phyloP scores from a whole-genome alignment of 164 flowering plant species.

The Sextonia rubra region DNA sequence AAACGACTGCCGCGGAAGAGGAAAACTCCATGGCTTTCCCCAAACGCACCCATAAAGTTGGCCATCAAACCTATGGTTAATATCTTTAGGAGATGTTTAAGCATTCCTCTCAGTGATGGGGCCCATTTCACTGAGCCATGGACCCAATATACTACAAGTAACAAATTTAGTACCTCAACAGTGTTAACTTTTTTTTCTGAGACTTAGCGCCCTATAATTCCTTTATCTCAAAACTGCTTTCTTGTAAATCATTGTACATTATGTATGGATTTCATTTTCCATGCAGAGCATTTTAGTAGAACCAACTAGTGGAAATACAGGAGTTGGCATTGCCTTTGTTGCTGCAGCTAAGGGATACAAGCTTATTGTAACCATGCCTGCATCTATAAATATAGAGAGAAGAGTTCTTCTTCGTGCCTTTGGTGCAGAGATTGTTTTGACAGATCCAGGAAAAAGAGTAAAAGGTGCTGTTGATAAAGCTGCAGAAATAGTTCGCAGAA shows the following conservation, averaged over 20 bases:
- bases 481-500: slow-evolving; percentile 54
- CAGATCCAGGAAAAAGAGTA: slow-evolving; percentile 67
- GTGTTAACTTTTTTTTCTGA: background rate
- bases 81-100: background rate
- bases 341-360: slow-evolving; percentile 78
- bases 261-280: background rate
- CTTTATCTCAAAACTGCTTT: background rate
- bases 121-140: background rate
- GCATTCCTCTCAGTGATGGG: background rate
- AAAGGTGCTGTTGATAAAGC: slow-evolving; percentile 83
- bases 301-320: slow-evolving; percentile 86
- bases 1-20: too few relatives aligned
- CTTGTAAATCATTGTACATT: background rate
- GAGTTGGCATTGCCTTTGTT: slow-evolving; percentile 77
- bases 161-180: background rate
- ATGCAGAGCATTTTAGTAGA: slow-evolving; percentile 70
- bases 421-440: slow-evolving; percentile 74
- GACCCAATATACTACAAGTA: background rate
- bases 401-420: slow-evolving; percentile 74
- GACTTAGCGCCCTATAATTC: background rate
- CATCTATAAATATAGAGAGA: slow-evolving; percentile 67
- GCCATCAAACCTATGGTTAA: too few relatives aligned
- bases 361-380: slow-evolving; percentile 74
- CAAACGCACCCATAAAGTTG: too few relatives aligned
- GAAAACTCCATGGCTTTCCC: too few relatives aligned